Percentiles rank a stretch among this genome's conserved stretches.
phyloP scores from a whole-genome alignment of 208 protist species.

The Crithidia fasciculata region DNA sequence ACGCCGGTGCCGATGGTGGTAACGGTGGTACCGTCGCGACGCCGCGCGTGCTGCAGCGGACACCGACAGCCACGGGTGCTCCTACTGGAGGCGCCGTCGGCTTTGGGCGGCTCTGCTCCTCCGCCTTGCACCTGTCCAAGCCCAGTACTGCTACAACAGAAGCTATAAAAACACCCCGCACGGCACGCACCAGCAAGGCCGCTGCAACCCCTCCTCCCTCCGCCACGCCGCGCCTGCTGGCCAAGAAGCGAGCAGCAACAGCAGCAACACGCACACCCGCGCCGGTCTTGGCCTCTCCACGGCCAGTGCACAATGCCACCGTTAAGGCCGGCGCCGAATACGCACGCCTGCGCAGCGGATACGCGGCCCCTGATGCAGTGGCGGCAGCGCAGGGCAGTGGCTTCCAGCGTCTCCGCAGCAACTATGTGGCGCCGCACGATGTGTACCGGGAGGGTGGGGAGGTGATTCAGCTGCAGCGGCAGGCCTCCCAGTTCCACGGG shows the following conservation, averaged over 20 bases:
- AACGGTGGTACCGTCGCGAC: neutral
- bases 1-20: neutral
- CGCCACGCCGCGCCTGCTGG: neutral
- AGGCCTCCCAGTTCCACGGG: slow-evolving; percentile 9
- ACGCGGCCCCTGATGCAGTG: neutral
- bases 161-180: neutral
- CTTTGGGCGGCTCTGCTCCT: slow-evolving; percentile 30
- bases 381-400: neutral
- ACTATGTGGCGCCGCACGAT: slow-evolving; percentile 4
- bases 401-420: slow-evolving; percentile 24
- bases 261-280: neutral
- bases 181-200: neutral
- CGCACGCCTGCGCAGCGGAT: slow-evolving; percentile 10
- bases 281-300: slow-evolving; percentile 5
- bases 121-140: slow-evolving; percentile 13
- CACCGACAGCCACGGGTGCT: neutral
- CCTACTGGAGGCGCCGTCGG: neutral
- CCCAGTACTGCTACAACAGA: neutral
- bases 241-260: slow-evolving; percentile 11
- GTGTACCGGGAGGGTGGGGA: slow-evolving; percentile 13
- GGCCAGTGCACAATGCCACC: neutral
- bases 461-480: slow-evolving; percentile 22
- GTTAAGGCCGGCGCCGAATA: slow-evolving; percentile 5
- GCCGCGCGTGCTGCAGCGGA: neutral
- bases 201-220: neutral